Evolutionary conservation across 2,329 filamentous ascomycete species (phyloP).

Genomic region (Amphichorda felina): DNA sequence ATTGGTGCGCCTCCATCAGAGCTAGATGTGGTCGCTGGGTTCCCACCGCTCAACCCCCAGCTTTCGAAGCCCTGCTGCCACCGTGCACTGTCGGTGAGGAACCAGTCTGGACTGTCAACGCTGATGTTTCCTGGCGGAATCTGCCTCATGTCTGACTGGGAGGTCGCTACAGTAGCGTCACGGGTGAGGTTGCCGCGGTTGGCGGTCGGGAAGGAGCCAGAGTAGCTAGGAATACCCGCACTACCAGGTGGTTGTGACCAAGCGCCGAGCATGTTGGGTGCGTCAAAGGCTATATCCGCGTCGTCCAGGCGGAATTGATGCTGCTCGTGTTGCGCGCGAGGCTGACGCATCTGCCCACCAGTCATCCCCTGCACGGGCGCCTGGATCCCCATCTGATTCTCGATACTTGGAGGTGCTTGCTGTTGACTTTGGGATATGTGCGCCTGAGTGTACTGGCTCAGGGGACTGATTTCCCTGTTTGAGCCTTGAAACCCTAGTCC

Average conservation of each 20-base stretch:
- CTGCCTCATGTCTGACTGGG: no score
- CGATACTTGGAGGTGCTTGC: conserved; percentile 3
- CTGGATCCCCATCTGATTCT: no score
- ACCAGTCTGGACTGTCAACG: conserved; percentile 44
- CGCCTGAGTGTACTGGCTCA: conserved; percentile 18
- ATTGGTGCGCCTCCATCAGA: not conserved
- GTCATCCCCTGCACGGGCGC: no score
- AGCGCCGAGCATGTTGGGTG: not conserved
- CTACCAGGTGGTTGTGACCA: not conserved
- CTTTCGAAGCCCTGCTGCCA: conserved; percentile 47
- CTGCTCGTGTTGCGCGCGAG: not conserved
- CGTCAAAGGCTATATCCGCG: not conserved
- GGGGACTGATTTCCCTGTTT: conserved; percentile 18
- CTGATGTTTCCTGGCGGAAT: conserved; percentile 11
- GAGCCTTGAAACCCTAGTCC: conserved; percentile 1
- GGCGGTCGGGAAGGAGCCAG: not conserved
- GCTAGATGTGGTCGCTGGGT: not conserved
- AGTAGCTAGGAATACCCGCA: conserved; percentile 1
- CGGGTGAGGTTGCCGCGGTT: conserved; percentile 2
- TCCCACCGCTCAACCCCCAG: conserved; percentile 27
- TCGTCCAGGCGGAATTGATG: not conserved
- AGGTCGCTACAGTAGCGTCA: no score
- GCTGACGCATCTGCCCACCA: no score
- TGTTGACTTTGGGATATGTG: conserved; percentile 10
- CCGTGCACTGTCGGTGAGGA: conserved; percentile 42